phyloP scores from a whole-genome alignment of 2,329 filamentous ascomycete genomes.

The Beauveria sp. region DNA sequence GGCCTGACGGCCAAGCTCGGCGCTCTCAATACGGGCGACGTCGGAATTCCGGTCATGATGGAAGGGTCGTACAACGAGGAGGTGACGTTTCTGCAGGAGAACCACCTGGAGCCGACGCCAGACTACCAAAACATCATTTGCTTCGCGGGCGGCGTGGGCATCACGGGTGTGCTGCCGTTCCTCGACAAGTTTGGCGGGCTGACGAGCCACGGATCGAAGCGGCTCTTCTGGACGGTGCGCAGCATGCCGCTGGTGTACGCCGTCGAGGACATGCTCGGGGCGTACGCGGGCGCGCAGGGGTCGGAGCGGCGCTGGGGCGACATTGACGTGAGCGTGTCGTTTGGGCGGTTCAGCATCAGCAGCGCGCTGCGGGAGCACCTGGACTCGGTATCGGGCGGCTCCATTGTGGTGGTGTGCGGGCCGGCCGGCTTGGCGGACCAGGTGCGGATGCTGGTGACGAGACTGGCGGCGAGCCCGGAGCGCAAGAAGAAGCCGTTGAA shows the following conservation, averaged over 20 bases:
- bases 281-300: neutral
- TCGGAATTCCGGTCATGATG: slow-evolving; percentile 16
- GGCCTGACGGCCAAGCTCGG: slow-evolving; percentile 14
- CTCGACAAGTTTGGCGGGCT: slow-evolving; percentile 13
- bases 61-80: slow-evolving; percentile 16
- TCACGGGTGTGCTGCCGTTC: slow-evolving; percentile 22
- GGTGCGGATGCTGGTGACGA: slow-evolving; percentile 14
- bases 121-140: slow-evolving; percentile 20
- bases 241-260: slow-evolving; percentile 16
- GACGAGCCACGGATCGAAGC: slow-evolving; percentile 13
- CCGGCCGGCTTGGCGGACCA: slow-evolving; percentile 18
- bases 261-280: slow-evolving; percentile 16
- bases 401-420: slow-evolving; percentile 19
- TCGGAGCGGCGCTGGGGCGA: slow-evolving; percentile 14
- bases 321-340: slow-evolving; percentile 16
- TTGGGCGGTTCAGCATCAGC: slow-evolving; percentile 16
- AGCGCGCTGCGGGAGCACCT: slow-evolving; percentile 15
- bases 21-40: neutral
- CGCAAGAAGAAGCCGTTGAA: slow-evolving; percentile 12
- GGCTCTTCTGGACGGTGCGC: slow-evolving; percentile 19
- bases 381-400: slow-evolving; percentile 11
- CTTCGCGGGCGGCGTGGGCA: slow-evolving; percentile 24
- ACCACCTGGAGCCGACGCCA: slow-evolving; percentile 11
- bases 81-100: slow-evolving; percentile 13
- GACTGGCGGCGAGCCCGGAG: slow-evolving; percentile 7